Conservation (phyloP, 192 early-diverging fungal species). For the Backusella luteola region DNA sequence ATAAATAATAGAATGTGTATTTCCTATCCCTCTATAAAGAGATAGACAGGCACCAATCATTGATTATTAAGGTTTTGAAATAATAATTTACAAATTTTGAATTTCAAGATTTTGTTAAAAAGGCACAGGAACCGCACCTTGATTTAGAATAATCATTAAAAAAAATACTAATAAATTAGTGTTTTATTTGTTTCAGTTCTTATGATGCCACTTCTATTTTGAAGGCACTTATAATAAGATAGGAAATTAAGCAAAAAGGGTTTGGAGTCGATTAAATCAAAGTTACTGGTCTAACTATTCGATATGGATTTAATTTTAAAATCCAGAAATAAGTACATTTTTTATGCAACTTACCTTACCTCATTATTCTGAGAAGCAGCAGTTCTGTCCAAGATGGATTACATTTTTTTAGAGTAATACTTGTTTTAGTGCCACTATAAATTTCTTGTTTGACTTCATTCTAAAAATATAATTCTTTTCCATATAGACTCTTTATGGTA, state of each 20-base stretch:
- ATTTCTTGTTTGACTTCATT: neutral
- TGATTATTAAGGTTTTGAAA: neutral
- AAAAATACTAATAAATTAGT: neutral
- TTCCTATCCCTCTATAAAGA: neutral
- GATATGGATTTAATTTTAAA: neutral
- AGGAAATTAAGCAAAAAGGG: too few relatives aligned
- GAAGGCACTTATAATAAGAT: neutral
- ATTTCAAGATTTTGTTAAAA: neutral
- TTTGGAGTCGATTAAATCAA: neutral
- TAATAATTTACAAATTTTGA: neutral
- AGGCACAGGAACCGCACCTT: neutral
- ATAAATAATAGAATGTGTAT: neutral
- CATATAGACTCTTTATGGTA: neutral
- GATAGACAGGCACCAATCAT: neutral
- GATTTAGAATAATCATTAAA: neutral
- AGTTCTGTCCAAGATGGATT: neutral
- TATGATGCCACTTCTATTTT: neutral
- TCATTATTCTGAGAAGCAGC: neutral
- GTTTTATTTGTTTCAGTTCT: neutral
- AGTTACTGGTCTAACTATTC: neutral
- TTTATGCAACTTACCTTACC: neutral
- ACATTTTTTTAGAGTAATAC: neutral
- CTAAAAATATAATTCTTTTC: neutral
- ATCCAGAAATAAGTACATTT: neutral
- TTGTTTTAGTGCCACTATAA: neutral